Base-by-base conservation (phyloP, 139 green algal genomes). In the Dunaliella sp. region DNA sequence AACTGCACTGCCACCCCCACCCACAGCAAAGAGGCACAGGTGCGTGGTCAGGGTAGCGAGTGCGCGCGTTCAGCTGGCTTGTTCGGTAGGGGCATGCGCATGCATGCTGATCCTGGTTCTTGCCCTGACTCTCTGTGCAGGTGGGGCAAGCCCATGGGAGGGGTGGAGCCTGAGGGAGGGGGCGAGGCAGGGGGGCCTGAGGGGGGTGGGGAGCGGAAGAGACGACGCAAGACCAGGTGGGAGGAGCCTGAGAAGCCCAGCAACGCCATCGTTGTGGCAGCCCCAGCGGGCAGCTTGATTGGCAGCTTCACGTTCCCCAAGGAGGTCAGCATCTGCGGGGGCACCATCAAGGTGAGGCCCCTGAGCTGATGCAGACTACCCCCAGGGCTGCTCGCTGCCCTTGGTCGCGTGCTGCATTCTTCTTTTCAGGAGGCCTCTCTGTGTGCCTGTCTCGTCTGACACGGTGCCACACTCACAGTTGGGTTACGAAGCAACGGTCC, bases 271-370 rank as follows among this genome's bases (percentile, higher is more conserved):
- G 73, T 83, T 24, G 82, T 87, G 3, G 78, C 77, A 33, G 58
- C 58, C 24, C 65, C 81, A 1, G 35, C 84, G 36, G 73, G 65
- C 12, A 90, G 85, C 1, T 73, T 73, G 16, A 78, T 92, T 28
- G 65, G 92, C 34, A 82, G 84, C 21, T 84, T 90, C 72, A 81
- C 83, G 58, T 89, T 92, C 22, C 91, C 91, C n/a, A 89, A 87
- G 85, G 88, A 92, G 85, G 81, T 94, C 77, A 88, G 81, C 38
- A 87, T 94, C 31, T 89, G 82, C 24, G 75, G 57, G 33, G 87
- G 87, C 12, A 87, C 86, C 73, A 83, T 93, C 65, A 91, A 91
- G 90, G 90, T 91, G 81, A 26, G 89, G n/a, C n/a, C n/a, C n/a
- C n/a, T n/a, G n/a, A n/a, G n/a, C n/a, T n/a, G n/a, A n/a, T n/a